Base-by-base conservation (phyloP, 805 yeast species). In the Hemisphaericaspora nanyangensis region DNA sequence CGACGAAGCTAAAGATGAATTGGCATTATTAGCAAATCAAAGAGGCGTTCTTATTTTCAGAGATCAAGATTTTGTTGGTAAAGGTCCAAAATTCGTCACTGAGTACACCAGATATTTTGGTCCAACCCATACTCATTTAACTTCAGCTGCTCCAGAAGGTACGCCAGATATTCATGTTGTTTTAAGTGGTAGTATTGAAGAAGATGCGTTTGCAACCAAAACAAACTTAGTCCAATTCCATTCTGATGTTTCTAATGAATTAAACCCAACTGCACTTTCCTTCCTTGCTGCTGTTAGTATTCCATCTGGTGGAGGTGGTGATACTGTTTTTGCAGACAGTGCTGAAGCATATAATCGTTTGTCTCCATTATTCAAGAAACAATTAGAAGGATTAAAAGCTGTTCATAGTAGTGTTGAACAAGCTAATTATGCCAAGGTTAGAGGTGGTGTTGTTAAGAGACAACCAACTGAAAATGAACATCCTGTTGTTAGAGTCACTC, bases 1-100 rank as follows among this genome's bases (percentile, higher is more conserved):
- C 39, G 71, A 69, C 35, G 61, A 61, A 15, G 87, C 74, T 22
- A 80, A 78, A 52, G 78, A 83, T 48, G 90, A 83, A 49, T 66
- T 84, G 43, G 88, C 90, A 1, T 63, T 79, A 19, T 66, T 72
- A 26, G 80, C 78, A 35, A 88, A 84, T 16, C 78, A 79, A 51
- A 66, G 82, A 52, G 88, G 85, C 53, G 80, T 83, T 35, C 78
- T 77, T 18, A 75, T 79, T 2, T 79, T 81, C 53, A 71, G 82
- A 52, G 70, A 77, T 48, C 87, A 82, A 57, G 86, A 83, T 54
- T 71, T 83, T 43, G 70, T 74, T 34, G 35, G 42, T 17, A 53
- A 61, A 20, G 66, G 66, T 2, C 69, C 69, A 8, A 43, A 49
- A 24, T 62, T 50, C 39, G 55, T 56, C 22, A 52, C 54, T 24